Conservation (phyloP, 108 stramenopile species). For the Nannochloropsis gaditana region DNA sequence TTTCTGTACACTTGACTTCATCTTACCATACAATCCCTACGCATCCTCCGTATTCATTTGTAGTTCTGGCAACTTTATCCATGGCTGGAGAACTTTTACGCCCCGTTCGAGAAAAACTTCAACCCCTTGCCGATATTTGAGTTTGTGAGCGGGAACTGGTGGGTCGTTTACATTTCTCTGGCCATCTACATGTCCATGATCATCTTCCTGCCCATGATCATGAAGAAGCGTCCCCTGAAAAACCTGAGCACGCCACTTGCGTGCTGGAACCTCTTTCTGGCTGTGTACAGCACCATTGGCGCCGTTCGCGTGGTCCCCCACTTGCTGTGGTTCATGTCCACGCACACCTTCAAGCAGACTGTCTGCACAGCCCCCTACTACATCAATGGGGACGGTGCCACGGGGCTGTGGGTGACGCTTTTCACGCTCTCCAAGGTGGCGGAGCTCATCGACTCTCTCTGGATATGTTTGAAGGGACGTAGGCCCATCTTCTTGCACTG, state of each 20-base stretch:
- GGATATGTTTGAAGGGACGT: slow-evolving; percentile 41
- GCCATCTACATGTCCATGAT: not conserved
- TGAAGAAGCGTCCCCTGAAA: not conserved
- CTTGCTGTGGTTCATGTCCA: not conserved
- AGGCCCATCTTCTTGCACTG: slow-evolving; percentile 53
- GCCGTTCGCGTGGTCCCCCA: slow-evolving; percentile 19
- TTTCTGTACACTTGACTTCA: no score
- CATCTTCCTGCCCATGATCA: slow-evolving; percentile 14
- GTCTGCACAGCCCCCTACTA: not conserved
- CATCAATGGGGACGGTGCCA: slow-evolving; percentile 35
- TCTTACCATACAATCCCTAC: no score
- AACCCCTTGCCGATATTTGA: not conserved
- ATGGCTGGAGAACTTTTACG: slow-evolving; percentile 1
- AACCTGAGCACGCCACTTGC: not conserved
- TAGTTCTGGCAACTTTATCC: not conserved
- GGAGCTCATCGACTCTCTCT: slow-evolving; percentile 48
- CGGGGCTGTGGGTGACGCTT: slow-evolving; percentile 46
- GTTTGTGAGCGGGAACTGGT: not conserved
- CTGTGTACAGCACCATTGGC: not conserved
- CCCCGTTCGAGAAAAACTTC: slow-evolving; percentile 15
- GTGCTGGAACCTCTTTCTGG: not conserved
- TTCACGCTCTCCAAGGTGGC: slow-evolving; percentile 48
- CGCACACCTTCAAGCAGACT: not conserved
- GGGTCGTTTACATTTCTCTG: not conserved
- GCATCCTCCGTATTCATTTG: no score